Conservation (phyloP, 2,329 filamentous ascomycete species). For the Geosmithia putterillii region DNA sequence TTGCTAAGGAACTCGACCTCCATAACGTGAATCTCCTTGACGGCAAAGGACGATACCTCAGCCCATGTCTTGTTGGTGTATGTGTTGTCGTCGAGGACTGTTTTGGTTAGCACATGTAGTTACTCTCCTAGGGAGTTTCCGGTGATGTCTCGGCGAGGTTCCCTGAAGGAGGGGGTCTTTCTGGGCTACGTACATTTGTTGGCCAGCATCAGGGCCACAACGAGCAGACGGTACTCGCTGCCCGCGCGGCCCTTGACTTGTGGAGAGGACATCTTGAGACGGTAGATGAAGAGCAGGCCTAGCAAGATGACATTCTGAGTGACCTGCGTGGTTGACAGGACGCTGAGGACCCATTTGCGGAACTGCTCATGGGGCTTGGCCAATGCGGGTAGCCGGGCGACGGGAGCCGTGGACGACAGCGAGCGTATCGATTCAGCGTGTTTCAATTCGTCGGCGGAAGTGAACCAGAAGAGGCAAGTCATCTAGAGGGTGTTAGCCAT, state of each 20-base stretch:
- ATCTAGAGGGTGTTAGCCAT: slow-evolving; percentile 40
- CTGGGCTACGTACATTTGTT: slow-evolving; percentile 66
- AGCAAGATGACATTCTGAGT: slow-evolving; percentile 90
- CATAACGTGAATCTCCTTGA: slow-evolving; percentile 96
- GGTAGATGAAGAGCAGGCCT: slow-evolving; percentile 84
- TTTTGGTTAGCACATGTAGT: slow-evolving; percentile 13
- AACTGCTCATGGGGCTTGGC: slow-evolving; percentile 72
- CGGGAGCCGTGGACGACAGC: slow-evolving; percentile 21
- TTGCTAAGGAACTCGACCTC: slow-evolving; percentile 99
- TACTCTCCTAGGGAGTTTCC: too few relatives aligned
- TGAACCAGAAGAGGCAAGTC: slow-evolving; percentile 96
- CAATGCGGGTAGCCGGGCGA: slow-evolving; percentile 51
- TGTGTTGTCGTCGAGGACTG: slow-evolving; percentile 92
- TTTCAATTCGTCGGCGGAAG: slow-evolving; percentile 68
- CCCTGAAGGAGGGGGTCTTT: neutral
- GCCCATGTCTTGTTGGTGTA: slow-evolving; percentile 99
- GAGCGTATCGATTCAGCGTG: slow-evolving; percentile 52
- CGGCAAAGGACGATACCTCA: slow-evolving; percentile 87
- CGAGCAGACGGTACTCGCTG: slow-evolving; percentile 86
- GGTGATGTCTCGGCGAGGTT: too few relatives aligned
- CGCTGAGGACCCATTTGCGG: slow-evolving; percentile 84
- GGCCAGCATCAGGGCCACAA: slow-evolving; percentile 91
- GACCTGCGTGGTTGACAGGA: slow-evolving; percentile 88
- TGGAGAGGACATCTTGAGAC: slow-evolving; percentile 82
- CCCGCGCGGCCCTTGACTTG: slow-evolving; percentile 81